A percentile compares a stretch with the other conserved stretches of the same genome.
Evolutionary conservation across 83 land plant species (phyloP).

Genomic region (Diphasiastrum complanatum): DNA sequence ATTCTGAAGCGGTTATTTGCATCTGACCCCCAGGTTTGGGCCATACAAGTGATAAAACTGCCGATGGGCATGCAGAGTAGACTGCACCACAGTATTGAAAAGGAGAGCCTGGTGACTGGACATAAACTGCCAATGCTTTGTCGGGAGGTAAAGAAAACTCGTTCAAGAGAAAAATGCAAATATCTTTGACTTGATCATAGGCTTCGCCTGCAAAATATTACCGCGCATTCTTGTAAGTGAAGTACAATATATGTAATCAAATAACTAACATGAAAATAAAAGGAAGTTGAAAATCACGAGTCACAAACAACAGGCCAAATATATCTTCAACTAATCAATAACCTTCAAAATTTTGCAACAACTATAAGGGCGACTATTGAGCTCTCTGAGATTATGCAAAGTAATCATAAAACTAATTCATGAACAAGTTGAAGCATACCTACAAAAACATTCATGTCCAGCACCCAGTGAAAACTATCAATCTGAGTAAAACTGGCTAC

Average conservation of each 20-base stretch:
- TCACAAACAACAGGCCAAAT: not conserved
- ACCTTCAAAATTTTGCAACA: too few relatives aligned
- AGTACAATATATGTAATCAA: not conserved
- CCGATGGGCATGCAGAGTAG: not conserved
- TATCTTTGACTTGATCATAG: conserved; percentile 3
- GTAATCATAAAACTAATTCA: too few relatives aligned
- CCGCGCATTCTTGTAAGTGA: not conserved
- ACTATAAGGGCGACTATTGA: too few relatives aligned
- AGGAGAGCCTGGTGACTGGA: conserved; percentile 3
- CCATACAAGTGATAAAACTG: not conserved
- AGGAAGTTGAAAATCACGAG: not conserved
- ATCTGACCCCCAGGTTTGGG: conserved; percentile 7
- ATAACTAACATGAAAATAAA: not conserved
- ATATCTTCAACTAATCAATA: not conserved
- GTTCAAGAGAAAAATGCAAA: conserved; percentile 12
- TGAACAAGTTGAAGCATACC: too few relatives aligned
- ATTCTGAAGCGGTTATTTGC: not conserved
- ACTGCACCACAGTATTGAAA: conserved; percentile 6
- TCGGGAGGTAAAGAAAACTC: not conserved
- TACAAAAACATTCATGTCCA: conserved; percentile 3
- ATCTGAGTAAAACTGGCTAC: not conserved
- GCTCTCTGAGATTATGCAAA: too few relatives aligned
- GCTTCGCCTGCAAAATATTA: not conserved
- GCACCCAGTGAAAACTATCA: not conserved
- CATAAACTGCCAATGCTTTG: conserved; percentile 5